Percentiles rank a stretch among this genome's conserved stretches.
Conservation (phyloP, 2,329 filamentous ascomycete species). For the Metarhizium brunneum region DNA sequence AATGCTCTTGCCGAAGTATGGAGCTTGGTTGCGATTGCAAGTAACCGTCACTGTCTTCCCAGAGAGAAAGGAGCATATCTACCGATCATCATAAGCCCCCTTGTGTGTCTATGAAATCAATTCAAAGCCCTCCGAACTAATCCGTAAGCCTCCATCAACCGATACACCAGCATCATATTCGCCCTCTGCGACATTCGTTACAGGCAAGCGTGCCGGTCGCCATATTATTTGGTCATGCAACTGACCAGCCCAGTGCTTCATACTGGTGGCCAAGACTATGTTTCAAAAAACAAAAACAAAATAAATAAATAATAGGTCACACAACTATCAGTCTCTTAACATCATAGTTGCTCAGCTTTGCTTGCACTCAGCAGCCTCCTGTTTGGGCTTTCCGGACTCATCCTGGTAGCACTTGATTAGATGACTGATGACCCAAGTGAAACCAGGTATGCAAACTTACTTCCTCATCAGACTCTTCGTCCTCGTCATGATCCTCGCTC, state of each 20-base stretch:
- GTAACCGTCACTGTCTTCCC: neutral
- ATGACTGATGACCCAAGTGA: neutral
- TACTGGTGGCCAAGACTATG: neutral
- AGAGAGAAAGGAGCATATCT: neutral
- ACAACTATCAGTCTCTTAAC: neutral
- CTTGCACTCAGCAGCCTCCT: constrained; percentile 93
- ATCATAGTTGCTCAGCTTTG: constrained; percentile 55
- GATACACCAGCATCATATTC: neutral
- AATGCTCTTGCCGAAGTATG: neutral
- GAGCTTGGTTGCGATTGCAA: neutral
- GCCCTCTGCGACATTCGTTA: neutral
- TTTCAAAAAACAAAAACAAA: constrained; percentile 3
- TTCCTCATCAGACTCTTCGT: constrained; percentile 71
- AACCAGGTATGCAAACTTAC: constrained; percentile 34
- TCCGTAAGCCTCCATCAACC: neutral
- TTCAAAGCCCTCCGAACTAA: constrained; percentile 5
- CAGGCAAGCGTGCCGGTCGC: neutral
- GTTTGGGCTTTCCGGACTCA: constrained; percentile 81
- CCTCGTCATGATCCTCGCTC: constrained; percentile 77
- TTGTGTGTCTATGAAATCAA: constrained; percentile 10
- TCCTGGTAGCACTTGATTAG: constrained; percentile 44
- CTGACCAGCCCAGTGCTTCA: neutral
- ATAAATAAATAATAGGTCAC: neutral
- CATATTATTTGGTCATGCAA: constrained; percentile 3
- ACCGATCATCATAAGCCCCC: constrained; percentile 4